Base-by-base conservation (phyloP, 2,329 filamentous ascomycete species). In the Phaeosphaeriaceae sp. region DNA sequence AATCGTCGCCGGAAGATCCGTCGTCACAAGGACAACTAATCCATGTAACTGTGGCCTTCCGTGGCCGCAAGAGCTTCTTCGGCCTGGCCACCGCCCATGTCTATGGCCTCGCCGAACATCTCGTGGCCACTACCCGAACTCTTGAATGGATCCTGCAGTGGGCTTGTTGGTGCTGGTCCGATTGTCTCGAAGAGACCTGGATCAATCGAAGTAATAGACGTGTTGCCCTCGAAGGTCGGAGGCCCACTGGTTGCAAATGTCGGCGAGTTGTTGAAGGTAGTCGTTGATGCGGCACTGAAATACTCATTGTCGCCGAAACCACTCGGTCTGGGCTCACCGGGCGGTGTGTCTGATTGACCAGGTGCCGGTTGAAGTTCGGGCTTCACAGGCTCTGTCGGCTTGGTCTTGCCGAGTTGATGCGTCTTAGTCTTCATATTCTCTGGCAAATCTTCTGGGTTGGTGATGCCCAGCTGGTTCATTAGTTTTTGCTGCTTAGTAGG, bases 401-500 rank as follows among this genome's bases (percentile, higher is more conserved):
- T 93, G 24, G 91, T 88, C 48, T 76, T 76, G 21, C 20, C 22
- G 58, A 74, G 69, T n/a, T 68, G 69, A 17, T 76, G 74, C 2
- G 64, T 69, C 53, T 96, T 96, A 3, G 91, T 88, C 63, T 91
- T 89, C 61, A 93, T 86, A 65, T 91, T 88, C 60, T 93, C 89
- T 0, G 95, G 95, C 4, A 99, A 84, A 66, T 97, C 91, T 53
- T 98, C 94, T 0, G 92, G 92, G 66, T 96, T 92, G 3, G 93
- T 89, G 13, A 98, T 92, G 1, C 93, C 93, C 60, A 95, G 88
- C 69, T 95, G 90, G 1, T 88, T 88, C 83, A 99, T 90, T 70
- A 98, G 86, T 81, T 97, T 98, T 77, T 98, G 94, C 65, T 97
- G 87, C 79, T 99, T 99, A 0, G 95, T 99, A 9, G 95, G 95